Evolutionary conservation across 2,329 filamentous ascomycete species (phyloP), one percentile per base, ranked within the genome.

Genomic region (Phaeosphaeriaceae sp.): DNA sequence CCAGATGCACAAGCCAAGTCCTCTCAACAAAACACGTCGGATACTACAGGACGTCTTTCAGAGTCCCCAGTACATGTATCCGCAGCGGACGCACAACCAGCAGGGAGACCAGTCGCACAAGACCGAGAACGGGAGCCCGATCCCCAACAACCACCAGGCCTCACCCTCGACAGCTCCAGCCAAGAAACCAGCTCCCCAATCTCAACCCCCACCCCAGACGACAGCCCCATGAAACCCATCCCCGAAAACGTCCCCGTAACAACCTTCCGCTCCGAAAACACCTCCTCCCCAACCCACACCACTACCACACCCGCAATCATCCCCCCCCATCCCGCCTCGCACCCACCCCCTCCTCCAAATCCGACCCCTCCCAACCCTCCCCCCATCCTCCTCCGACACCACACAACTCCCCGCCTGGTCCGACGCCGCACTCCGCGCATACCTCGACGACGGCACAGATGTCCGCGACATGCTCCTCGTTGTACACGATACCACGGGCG

Each of bases 381-480:
- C 71, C 6, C 70, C 65, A 12, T 48, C 52, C 16, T 73, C 66
- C 1, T 69, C 70, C 1, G 64, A 70, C 21, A 81, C 83, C 18
- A 78, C 82, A 13, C 78, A 79, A 13, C 81, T 82, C 16, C 81
- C 87, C 20, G 84, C 86, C 0, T 99, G 94, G 94, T 93, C 91
- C 54, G 93, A 97, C 72, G 81, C 86, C 47, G 90, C 86, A 62
- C 82, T 99, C 21, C 86, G 91, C 51, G 87, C 89, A 12, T 99
- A 97, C 75, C 88, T 97, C 64, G 93, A 97, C 60, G 91, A 94
- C 60, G 86, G 90, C 52, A 87, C 87, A 28, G 91, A 96, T 56
- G 91, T 99, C 60, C 85, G 90, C 42, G 93, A 99, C 70, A 83
- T 97, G 69, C 81, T 97, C 42, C 83, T 92, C 30, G 89, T 99